phyloP scores from a whole-genome alignment of 768 basidiomycete species.

The Pisolithus orientalis region DNA sequence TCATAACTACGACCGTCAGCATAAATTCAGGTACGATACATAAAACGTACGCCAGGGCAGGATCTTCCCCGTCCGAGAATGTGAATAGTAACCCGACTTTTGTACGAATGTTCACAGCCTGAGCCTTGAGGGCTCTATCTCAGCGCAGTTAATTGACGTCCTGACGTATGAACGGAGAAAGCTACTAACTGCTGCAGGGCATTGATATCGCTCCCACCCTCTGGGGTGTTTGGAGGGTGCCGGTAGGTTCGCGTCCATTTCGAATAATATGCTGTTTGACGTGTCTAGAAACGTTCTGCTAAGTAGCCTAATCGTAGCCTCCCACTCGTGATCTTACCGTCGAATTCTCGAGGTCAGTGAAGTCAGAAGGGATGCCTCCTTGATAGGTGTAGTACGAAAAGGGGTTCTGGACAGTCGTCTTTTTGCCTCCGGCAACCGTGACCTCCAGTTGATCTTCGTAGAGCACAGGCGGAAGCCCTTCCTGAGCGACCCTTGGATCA shows the following conservation, averaged over 20 bases:
- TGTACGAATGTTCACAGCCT: not conserved
- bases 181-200: not conserved
- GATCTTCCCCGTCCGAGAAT: not conserved
- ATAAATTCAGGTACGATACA: not conserved
- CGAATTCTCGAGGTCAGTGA: constrained; percentile 3
- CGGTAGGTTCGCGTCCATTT: not conserved
- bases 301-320: no score
- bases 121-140: not conserved
- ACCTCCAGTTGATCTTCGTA: constrained; percentile 7
- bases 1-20: not conserved
- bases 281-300: not conserved
- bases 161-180: not conserved
- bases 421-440: constrained; percentile 1
- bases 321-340: not conserved
- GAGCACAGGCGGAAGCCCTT: constrained; percentile 19
- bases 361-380: constrained; percentile 14
- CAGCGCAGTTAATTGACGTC: not conserved
- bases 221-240: not conserved
- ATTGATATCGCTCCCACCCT: not conserved
- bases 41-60: not conserved
- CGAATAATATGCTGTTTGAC: not conserved
- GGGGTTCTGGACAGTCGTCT: constrained; percentile 12
- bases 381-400: constrained; percentile 12
- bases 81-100: not conserved
- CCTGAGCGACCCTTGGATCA: constrained; percentile 10